Evolutionary conservation across 306 rosid species (phyloP).

Genomic region (Oemleria cerasiformis): DNA sequence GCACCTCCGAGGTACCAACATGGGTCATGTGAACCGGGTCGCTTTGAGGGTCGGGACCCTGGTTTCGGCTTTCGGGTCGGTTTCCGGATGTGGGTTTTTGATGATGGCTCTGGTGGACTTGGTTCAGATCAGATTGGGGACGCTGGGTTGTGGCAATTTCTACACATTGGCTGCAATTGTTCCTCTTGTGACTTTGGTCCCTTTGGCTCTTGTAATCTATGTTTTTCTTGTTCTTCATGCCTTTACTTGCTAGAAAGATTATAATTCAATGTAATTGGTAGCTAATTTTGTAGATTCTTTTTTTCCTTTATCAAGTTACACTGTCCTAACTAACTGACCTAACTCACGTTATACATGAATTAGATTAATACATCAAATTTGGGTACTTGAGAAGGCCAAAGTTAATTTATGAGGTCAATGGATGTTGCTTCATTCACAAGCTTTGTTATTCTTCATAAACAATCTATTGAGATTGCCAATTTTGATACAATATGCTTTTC

Average conservation of each 20-base stretch:
- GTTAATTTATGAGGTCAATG: constrained; percentile 13
- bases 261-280: not conserved
- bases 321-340: too few species aligned
- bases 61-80: constrained; percentile 69
- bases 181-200: constrained; percentile 79
- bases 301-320: not conserved
- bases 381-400: not conserved
- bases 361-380: not conserved
- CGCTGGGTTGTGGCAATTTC: constrained; percentile 57
- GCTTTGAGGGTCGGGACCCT: constrained; percentile 59
- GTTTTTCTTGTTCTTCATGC: constrained; percentile 65
- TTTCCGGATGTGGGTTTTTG: constrained; percentile 78
- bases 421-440: constrained; percentile 29
- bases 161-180: constrained; percentile 56
- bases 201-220: constrained; percentile 57
- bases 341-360: not conserved
- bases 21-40: constrained; percentile 40
- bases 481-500: constrained; percentile 7
- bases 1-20: not conserved
- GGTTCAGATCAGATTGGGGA: constrained; percentile 78
- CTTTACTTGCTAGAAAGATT: constrained; percentile 44
- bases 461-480: constrained; percentile 14
- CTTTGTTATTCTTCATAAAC: constrained; percentile 11
- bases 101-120: constrained; percentile 70
- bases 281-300: not conserved